Conservation (phyloP, 306 rosid species). For the Sicyos edulis region DNA sequence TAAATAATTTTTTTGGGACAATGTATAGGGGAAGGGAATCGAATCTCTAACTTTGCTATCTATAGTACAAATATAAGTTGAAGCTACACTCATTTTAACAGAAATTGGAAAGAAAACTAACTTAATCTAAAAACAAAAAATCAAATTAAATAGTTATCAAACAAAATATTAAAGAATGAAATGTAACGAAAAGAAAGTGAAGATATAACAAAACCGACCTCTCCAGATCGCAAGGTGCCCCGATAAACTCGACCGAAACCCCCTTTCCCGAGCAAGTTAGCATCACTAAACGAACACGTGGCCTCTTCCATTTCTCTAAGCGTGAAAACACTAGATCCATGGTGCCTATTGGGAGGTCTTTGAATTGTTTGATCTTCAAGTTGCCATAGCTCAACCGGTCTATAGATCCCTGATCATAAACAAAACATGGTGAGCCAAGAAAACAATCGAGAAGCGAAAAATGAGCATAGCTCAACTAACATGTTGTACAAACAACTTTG, state of each 20-base stretch:
- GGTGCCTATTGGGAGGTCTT: conserved; percentile 52
- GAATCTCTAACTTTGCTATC: too few relatives aligned
- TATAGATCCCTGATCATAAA: conserved; percentile 63
- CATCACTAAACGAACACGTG: conserved; percentile 74
- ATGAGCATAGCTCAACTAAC: too few relatives aligned
- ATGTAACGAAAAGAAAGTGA: too few relatives aligned
- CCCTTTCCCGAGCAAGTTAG: conserved; percentile 81
- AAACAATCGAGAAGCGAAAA: background rate
- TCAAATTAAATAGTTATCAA: too few relatives aligned
- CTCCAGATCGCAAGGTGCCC: conserved; percentile 72
- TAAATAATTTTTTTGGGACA: too few relatives aligned
- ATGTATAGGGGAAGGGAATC: too few relatives aligned
- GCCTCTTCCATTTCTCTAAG: conserved; percentile 94
- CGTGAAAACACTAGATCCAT: conserved; percentile 70
- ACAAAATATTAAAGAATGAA: too few relatives aligned
- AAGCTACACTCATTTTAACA: too few relatives aligned
- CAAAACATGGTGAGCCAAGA: background rate
- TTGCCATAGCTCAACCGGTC: conserved; percentile 69
- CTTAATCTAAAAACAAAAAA: too few relatives aligned
- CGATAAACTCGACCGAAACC: conserved; percentile 86
- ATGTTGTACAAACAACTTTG: too few relatives aligned
- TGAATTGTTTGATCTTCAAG: conserved; percentile 58
- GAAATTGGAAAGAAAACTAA: too few relatives aligned
- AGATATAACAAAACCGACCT: conserved; percentile 37
- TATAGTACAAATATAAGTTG: too few relatives aligned